Conservation (phyloP, 306 rosid species). For the Prunus mongolica region DNA sequence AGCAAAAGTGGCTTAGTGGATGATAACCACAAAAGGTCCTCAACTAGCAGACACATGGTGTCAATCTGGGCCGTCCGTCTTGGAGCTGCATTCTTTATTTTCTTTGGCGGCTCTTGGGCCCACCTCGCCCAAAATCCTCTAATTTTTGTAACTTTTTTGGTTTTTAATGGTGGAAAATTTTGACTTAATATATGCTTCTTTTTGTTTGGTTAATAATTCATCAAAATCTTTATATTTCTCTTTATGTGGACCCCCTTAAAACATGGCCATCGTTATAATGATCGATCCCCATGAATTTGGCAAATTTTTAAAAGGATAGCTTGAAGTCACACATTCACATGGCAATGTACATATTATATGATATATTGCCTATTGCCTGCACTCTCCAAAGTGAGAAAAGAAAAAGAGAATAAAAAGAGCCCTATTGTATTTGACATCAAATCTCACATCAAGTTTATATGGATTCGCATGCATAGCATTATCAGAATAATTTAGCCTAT, state of each 20-base stretch:
- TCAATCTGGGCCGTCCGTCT: neutral
- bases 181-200: neutral
- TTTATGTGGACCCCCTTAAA: neutral
- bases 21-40: neutral
- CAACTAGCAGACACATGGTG: neutral
- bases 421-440: neutral
- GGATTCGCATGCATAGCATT: slow-evolving; percentile 6
- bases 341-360: neutral
- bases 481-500: neutral
- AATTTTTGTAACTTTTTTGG: neutral
- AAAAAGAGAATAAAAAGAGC: neutral
- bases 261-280: neutral
- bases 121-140: neutral
- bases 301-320: neutral
- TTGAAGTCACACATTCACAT: slow-evolving; percentile 7
- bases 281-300: neutral
- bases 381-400: neutral
- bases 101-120: neutral
- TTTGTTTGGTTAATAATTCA: too few species aligned
- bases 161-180: neutral
- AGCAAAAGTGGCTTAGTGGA: neutral
- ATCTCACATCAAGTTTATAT: neutral
- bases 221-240: too few species aligned
- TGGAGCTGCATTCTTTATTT: neutral
- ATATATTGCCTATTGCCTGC: too few species aligned